Percentiles rank a stretch among this genome's conserved stretches.
Conservation (phyloP, 2,329 filamentous ascomycete genomes). For the Lachnellula subtilissima region DNA sequence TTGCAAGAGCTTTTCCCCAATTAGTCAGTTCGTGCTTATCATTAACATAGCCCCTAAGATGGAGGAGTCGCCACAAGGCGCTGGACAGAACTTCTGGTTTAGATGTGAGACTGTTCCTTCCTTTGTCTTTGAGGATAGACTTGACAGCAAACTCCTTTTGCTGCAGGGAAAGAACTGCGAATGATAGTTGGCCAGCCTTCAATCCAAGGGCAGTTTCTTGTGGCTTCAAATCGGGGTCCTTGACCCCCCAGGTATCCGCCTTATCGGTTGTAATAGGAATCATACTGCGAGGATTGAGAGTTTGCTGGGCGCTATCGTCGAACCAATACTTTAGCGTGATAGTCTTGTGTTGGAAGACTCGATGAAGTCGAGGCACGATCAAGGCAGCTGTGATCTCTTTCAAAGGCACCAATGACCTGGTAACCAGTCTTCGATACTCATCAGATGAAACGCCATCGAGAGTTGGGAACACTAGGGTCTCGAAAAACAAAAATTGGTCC, state of each 20-base stretch:
- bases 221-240: slow-evolving; percentile 47
- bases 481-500: slow-evolving; percentile 75
- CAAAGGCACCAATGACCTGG: slow-evolving; percentile 66
- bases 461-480: slow-evolving; percentile 75
- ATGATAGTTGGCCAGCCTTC: slow-evolving; percentile 45
- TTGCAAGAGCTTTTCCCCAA: slow-evolving; percentile 77
- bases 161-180: slow-evolving; percentile 63
- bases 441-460: slow-evolving; percentile 75
- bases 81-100: slow-evolving; percentile 68
- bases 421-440: slow-evolving; percentile 76
- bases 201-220: slow-evolving; percentile 37
- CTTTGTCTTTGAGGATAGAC: slow-evolving; percentile 50
- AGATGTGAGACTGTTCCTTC: slow-evolving; percentile 43
- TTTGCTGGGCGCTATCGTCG: slow-evolving; percentile 61
- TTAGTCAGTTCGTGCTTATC: slow-evolving; percentile 71
- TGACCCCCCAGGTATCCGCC: slow-evolving; percentile 67
- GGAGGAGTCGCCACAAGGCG: slow-evolving; percentile 81
- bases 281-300: slow-evolving; percentile 58
- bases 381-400: slow-evolving; percentile 74
- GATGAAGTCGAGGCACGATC: slow-evolving; percentile 72
- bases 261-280: slow-evolving; percentile 44
- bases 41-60: slow-evolving; percentile 81
- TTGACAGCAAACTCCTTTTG: slow-evolving; percentile 65
- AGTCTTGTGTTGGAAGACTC: slow-evolving; percentile 76
- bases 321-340: slow-evolving; percentile 83